Percentiles rank a stretch among this genome's conserved stretches.
Evolutionary conservation across 2,329 filamentous ascomycete genomes (phyloP).

Genomic region (Arthroderma uncinatum): DNA sequence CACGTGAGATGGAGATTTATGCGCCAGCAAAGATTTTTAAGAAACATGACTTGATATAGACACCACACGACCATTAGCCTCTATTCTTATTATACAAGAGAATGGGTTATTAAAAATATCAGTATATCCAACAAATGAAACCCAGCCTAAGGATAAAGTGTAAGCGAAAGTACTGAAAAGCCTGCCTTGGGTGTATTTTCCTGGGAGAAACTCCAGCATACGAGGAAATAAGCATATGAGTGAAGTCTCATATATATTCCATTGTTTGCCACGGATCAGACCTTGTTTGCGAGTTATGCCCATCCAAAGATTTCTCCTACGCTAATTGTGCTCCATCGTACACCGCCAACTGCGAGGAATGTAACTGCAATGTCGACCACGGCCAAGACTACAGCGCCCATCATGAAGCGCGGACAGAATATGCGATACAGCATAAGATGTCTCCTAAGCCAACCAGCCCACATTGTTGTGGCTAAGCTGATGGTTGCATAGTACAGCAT

Average conservation of each 20-base stretch:
- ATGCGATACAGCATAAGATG: slow-evolving; percentile 96
- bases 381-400: slow-evolving; percentile 58
- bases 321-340: slow-evolving; percentile 64
- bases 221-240: too few species aligned
- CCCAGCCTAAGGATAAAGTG: too few species aligned
- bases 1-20: too few species aligned
- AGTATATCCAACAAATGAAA: too few species aligned
- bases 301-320: slow-evolving; percentile 85
- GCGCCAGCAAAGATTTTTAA: too few species aligned
- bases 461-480: slow-evolving; percentile 74
- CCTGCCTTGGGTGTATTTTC: too few species aligned
- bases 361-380: slow-evolving; percentile 67
- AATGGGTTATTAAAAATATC: too few species aligned
- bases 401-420: slow-evolving; percentile 84
- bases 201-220: too few species aligned
- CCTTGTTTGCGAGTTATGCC: slow-evolving; percentile 27
- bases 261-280: background rate
- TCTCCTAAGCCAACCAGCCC: slow-evolving; percentile 74
- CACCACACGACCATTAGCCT: too few species aligned
- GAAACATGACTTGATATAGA: too few species aligned
- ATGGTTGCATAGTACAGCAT: slow-evolving; percentile 73
- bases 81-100: too few species aligned
- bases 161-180: too few species aligned
- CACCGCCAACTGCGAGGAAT: slow-evolving; percentile 58
- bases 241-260: background rate